These are phyloP conservation scores for Marasmius oreades DNA, from an alignment of 1,284 basidiomycete species.

Conservation along the genomic window DNA sequence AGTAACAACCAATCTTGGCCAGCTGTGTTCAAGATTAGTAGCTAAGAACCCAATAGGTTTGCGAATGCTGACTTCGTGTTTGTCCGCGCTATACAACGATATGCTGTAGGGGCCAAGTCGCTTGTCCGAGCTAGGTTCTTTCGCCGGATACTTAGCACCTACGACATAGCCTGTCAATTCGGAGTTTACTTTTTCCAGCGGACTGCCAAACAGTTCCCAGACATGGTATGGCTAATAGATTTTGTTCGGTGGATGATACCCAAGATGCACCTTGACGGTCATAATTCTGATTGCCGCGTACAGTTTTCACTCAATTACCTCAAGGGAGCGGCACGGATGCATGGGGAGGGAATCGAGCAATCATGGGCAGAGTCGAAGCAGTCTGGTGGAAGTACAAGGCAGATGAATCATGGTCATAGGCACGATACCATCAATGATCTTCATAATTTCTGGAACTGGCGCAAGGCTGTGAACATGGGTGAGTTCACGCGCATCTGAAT, in stretches of 20 bases:
- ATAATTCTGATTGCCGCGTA: slow-evolving; percentile 22
- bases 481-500: neutral
- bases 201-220: slow-evolving; percentile 4
- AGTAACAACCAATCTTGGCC: neutral
- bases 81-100: neutral
- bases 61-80: neutral
- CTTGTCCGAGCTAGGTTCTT: neutral
- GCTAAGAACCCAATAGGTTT: neutral
- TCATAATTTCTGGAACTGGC: slow-evolving; percentile 23
- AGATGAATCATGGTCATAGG: slow-evolving; percentile 21
- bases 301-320: slow-evolving; percentile 22
- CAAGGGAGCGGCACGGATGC: slow-evolving; percentile 16
- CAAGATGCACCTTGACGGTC: slow-evolving; percentile 23
- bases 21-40: neutral
- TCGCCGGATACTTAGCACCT: neutral
- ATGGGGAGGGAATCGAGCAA: slow-evolving; percentile 21
- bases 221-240: slow-evolving; percentile 5
- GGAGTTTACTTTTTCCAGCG: neutral
- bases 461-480: slow-evolving; percentile 18
- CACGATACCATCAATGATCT: slow-evolving; percentile 22
- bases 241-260: slow-evolving; percentile 12
- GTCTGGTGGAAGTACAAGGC: slow-evolving; percentile 15
- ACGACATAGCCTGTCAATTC: neutral
- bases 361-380: slow-evolving; percentile 7
- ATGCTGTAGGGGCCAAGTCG: neutral